Conservation (phyloP, 2,329 filamentous ascomycete genomes). For the Lasiodiplodia theobromae region DNA sequence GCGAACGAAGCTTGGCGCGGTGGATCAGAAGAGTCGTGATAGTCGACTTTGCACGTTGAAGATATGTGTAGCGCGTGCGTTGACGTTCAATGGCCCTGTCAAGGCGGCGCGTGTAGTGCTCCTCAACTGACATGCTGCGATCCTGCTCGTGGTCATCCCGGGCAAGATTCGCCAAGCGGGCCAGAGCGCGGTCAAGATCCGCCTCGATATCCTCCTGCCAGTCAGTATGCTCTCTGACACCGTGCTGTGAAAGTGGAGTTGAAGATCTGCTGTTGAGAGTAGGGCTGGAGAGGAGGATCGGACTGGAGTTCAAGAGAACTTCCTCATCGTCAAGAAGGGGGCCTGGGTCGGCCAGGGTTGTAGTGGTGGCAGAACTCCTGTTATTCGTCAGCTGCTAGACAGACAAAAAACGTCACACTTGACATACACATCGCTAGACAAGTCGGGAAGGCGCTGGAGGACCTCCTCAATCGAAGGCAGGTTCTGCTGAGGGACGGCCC, state of each 20-base stretch:
- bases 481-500: no score
- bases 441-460: slow-evolving; percentile 1
- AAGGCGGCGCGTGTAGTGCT: slow-evolving; percentile 42
- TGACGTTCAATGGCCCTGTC: slow-evolving; percentile 1
- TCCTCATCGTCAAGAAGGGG: background rate
- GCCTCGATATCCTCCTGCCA: slow-evolving; percentile 43
- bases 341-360: background rate
- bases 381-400: background rate
- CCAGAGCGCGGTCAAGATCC: slow-evolving; percentile 37
- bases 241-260: background rate
- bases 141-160: slow-evolving; percentile 40
- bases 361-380: background rate
- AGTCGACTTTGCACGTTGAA: background rate
- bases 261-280: background rate
- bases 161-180: slow-evolving; percentile 42
- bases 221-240: slow-evolving; percentile 37
- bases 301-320: background rate
- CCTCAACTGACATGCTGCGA: slow-evolving; percentile 34
- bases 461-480: background rate
- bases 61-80: background rate
- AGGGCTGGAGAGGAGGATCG: background rate
- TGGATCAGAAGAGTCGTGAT: background rate
- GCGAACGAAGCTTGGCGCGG: background rate
- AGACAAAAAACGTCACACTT: background rate
- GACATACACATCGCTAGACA: slow-evolving; percentile 1